Percentiles rank a stretch among this genome's conserved stretches.
Evolutionary conservation across 202 grass and related monocot genomes (phyloP).

Genomic region (Digitaria exilis): DNA sequence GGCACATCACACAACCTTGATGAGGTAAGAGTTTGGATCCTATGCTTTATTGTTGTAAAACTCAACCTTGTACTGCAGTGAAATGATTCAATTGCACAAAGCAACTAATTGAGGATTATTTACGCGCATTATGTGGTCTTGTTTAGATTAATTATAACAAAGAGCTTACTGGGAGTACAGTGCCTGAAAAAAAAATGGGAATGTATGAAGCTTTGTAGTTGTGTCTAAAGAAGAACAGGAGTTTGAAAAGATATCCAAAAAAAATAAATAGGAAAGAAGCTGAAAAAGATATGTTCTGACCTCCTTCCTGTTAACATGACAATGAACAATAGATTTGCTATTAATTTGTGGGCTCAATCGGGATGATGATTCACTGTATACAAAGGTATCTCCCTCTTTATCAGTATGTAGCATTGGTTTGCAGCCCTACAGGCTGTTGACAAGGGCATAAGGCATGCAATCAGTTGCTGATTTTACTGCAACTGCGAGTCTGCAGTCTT

Average conservation of each 20-base stretch:
- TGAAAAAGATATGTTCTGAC: neutral
- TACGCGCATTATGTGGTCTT: neutral
- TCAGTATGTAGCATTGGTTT: neutral
- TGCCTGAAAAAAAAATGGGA: neutral
- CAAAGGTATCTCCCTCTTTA: neutral
- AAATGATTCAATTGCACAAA: neutral
- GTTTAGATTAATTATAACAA: conserved; percentile 13
- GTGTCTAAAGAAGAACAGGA: neutral
- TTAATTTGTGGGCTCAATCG: conserved; percentile 14
- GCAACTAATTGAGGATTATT: neutral
- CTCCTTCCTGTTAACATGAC: neutral
- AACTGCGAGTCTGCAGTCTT: neutral
- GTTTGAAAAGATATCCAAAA: neutral
- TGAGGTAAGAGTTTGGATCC: conserved; percentile 52
- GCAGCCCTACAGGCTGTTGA: neutral
- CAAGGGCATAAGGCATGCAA: neutral
- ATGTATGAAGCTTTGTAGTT: conserved; percentile 9
- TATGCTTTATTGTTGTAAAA: neutral
- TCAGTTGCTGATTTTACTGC: conserved; percentile 3
- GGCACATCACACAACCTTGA: conserved; percentile 56
- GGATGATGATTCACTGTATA: neutral
- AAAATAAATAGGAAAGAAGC: neutral
- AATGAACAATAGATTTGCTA: neutral
- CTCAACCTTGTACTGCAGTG: neutral
- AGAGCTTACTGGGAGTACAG: neutral